Conservation (phyloP, 306 rosid genomes). For the Macrotyloma uniflorum region DNA sequence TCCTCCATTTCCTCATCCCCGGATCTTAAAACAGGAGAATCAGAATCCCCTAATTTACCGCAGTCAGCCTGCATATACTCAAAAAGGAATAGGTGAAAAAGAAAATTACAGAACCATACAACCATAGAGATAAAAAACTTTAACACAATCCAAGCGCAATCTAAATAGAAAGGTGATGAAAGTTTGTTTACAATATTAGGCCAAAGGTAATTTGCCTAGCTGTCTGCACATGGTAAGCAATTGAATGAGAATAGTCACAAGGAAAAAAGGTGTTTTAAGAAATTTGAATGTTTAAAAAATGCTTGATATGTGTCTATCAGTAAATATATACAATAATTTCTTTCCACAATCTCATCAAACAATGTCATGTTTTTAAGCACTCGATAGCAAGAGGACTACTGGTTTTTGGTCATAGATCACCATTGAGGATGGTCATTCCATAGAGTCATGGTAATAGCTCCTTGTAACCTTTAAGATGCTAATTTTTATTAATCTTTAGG, state of each 20-base stretch:
- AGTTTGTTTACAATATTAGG: background rate
- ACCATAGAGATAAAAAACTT: background rate
- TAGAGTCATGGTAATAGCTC: background rate
- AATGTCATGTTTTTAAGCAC: background rate
- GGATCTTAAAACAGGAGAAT: constrained; percentile 61
- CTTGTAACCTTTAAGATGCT: background rate
- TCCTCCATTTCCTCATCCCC: constrained; percentile 64
- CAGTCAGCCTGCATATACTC: constrained; percentile 66
- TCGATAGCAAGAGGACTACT: background rate
- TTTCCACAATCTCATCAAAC: background rate
- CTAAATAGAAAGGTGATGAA: background rate
- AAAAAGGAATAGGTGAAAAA: constrained; percentile 30
- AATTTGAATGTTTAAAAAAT: background rate
- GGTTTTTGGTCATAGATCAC: constrained; percentile 3
- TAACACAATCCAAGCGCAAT: background rate
- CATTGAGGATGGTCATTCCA: background rate
- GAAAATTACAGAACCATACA: constrained; percentile 21
- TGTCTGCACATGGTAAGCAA: background rate
- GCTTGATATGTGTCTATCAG: background rate
- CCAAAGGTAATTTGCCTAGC: background rate
- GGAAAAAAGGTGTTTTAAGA: background rate
- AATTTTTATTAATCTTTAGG: background rate
- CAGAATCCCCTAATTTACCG: constrained; percentile 75
- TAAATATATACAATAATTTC: background rate
- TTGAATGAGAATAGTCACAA: background rate